Base-by-base conservation (phyloP, 169 alveolate genomes). In the Neospora caninum region DNA sequence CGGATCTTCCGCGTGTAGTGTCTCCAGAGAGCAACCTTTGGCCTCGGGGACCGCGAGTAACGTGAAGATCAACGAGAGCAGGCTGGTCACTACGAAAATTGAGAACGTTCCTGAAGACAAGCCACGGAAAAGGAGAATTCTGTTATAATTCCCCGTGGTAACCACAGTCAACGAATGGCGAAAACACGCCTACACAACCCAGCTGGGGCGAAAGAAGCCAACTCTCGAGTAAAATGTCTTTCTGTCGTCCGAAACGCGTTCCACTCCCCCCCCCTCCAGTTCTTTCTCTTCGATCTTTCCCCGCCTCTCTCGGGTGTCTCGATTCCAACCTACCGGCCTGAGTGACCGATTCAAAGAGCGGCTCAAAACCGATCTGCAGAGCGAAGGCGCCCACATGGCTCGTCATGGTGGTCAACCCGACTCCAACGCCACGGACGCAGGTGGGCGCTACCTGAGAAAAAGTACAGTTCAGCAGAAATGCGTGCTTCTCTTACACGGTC, bases 401-500 rank as follows among this genome's bases (percentile, higher is more conserved):
- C 9, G 87, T 78, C 87, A 78, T 78, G 53, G 87, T 78, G 45
- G 87, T 78, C 53, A 78, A 29, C 87, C 87, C 87, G 43, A 78
- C 45, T 18, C 87, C 87, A 20, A 78, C 41, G 87, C 87, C 87
- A 0, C 87, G 87, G 29, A 78, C 87, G 43, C 87, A 78, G 45
- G 87, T 78, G 34, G 87, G 87, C 20, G n/a, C 53, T 7, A 78
- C 45, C 87, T 78, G 87, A 78, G 2, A 78, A 34, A 9, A 70
- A 27, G 73, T 64, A 27, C 73, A 64, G 73, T 20, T 64, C 18
- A n/a, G 9, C 58, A 49, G 18, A 13, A 13, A 49, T 49, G 58
- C 58, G 27, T 22, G 6, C 0, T 49, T 22, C 58, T 13, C 58
- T 49, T 49, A 13, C 58, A 49, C 6, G 18, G 58, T 49, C 27